phyloP scores from a whole-genome alignment of 2,329 filamentous ascomycete genomes.

The Colletotrichum tropicicola region DNA sequence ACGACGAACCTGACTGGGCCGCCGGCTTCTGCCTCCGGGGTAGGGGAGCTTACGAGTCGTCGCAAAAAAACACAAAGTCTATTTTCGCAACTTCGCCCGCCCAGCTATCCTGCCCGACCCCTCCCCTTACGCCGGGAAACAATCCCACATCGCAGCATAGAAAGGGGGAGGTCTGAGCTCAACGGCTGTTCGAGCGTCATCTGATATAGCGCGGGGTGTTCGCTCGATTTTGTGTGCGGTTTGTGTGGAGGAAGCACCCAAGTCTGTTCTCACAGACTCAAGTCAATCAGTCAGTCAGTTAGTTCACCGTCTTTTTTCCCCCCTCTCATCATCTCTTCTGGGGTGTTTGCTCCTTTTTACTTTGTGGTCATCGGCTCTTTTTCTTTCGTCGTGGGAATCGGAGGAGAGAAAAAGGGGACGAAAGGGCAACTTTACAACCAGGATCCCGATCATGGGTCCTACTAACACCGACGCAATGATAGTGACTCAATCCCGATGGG shows the following conservation, averaged over 20 bases:
- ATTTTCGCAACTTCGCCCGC: not conserved
- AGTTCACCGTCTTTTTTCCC: not conserved
- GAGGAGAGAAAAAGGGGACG: not conserved
- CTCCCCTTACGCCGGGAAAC: not conserved
- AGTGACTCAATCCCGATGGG: conserved; percentile 7
- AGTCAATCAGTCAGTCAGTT: not conserved
- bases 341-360: not conserved
- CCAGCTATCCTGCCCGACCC: not conserved
- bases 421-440: not conserved
- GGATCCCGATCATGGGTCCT: conserved; percentile 9
- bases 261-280: conserved; percentile 4
- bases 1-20: too few species aligned
- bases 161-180: conserved; percentile 11
- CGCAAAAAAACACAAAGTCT: conserved; percentile 21
- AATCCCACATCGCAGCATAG: not conserved
- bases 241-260: not conserved
- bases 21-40: too few species aligned
- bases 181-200: conserved; percentile 15
- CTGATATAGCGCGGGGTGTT: conserved; percentile 21
- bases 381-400: not conserved
- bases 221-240: not conserved
- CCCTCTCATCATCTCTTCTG: not conserved
- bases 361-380: not conserved
- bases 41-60: conserved; percentile 14
- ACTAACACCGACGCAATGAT: conserved; percentile 7